These are phyloP conservation scores for Suillus plorans DNA, from an alignment of 768 basidiomycete genomes.

Conservation along the genomic window DNA sequence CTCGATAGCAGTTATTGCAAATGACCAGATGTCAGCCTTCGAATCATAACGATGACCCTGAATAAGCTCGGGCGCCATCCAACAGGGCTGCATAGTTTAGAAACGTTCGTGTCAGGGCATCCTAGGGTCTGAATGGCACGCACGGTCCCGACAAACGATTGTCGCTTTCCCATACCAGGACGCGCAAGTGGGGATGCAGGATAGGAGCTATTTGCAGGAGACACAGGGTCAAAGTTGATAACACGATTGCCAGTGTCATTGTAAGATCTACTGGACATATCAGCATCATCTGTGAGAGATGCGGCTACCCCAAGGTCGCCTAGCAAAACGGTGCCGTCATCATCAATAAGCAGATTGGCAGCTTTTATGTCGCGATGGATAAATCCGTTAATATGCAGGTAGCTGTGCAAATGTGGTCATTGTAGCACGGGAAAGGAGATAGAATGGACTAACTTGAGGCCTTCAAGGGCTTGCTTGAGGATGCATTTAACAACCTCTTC, in stretches of 20 bases:
- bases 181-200: slow-evolving; percentile 20
- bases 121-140: slow-evolving; percentile 20
- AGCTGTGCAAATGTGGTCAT: slow-evolving; percentile 40
- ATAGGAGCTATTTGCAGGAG: slow-evolving; percentile 9
- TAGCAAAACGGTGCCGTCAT: slow-evolving; percentile 85
- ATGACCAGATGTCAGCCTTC: slow-evolving; percentile 93
- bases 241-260: slow-evolving; percentile 25
- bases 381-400: slow-evolving; percentile 86
- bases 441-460: slow-evolving; percentile 71
- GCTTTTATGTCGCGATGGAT: slow-evolving; percentile 96
- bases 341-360: slow-evolving; percentile 89
- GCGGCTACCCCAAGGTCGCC: slow-evolving; percentile 94
- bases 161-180: slow-evolving; percentile 70
- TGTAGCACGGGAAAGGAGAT: slow-evolving; percentile 4
- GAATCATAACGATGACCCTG: slow-evolving; percentile 81
- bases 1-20: slow-evolving; percentile 94
- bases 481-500: slow-evolving; percentile 88
- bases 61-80: slow-evolving; percentile 97
- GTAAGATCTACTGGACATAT: slow-evolving; percentile 33
- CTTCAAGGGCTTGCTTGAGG: slow-evolving; percentile 81
- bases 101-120: background rate
- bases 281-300: slow-evolving; percentile 68
- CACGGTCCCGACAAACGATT: slow-evolving; percentile 91
- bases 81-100: slow-evolving; percentile 61
- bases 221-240: slow-evolving; percentile 35